Evolutionary conservation across 106 monocot genomes (phyloP).

Genomic region (Amphibolis antarctica): DNA sequence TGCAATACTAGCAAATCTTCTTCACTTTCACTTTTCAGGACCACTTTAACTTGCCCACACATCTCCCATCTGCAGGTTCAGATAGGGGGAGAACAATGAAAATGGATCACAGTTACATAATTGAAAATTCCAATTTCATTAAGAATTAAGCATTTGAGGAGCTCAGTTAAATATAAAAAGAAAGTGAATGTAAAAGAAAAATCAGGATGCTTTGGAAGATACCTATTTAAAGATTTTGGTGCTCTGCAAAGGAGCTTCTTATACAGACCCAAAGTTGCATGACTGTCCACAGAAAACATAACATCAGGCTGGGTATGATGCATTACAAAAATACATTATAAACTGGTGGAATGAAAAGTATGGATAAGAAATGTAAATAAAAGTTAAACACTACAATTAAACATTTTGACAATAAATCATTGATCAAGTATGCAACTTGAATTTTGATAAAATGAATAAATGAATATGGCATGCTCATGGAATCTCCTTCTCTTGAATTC

Average conservation of each 20-base stretch:
- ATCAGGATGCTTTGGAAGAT: background rate
- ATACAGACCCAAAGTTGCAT: constrained; percentile 93
- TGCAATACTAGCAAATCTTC: constrained; percentile 91
- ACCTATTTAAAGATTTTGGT: constrained; percentile 85
- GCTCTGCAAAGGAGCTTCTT: constrained; percentile 80
- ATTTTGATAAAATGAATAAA: too few species aligned
- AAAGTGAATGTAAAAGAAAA: background rate
- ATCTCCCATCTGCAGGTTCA: constrained; percentile 69
- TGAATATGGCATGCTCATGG: too few species aligned
- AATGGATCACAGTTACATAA: background rate
- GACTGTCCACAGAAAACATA: constrained; percentile 26
- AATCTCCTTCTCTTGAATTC: too few species aligned
- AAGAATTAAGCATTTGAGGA: too few species aligned
- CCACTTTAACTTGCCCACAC: constrained; percentile 98
- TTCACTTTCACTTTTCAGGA: constrained; percentile 86
- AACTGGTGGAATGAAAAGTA: background rate
- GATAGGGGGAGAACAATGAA: background rate
- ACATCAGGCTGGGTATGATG: background rate
- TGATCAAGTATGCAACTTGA: too few species aligned
- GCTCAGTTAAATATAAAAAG: too few species aligned
- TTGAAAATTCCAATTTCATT: too few species aligned
- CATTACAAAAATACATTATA: background rate
- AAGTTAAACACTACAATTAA: too few species aligned
- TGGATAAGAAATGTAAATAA: too few species aligned
- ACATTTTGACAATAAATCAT: too few species aligned